phyloP scores from a whole-genome alignment of 441 rosid species.

The Jatropha podagrica region DNA sequence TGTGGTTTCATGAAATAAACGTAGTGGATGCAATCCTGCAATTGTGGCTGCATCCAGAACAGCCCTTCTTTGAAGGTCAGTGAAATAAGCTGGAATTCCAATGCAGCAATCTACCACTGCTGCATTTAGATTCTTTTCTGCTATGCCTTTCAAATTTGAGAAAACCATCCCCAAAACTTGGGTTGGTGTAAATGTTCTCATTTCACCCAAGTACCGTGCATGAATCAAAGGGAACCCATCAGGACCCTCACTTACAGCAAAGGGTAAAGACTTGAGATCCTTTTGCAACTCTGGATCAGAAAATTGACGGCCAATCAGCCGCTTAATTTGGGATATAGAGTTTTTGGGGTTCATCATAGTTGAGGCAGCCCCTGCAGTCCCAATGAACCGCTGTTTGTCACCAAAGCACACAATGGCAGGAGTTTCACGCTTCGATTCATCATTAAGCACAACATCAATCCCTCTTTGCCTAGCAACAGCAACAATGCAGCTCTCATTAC shows the following conservation, averaged over 20 bases:
- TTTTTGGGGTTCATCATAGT: constrained; percentile 95
- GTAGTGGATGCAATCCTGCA: constrained; percentile 92
- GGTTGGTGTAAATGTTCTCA: constrained; percentile 74
- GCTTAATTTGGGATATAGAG: constrained; percentile 85
- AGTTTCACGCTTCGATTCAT: constrained; percentile 97
- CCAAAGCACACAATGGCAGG: constrained; percentile 97
- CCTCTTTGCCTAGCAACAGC: constrained; percentile 98
- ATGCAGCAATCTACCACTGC: constrained; percentile 96
- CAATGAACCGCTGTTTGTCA: constrained; percentile 93
- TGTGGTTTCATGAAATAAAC: constrained; percentile 83
- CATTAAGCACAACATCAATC: constrained; percentile 94
- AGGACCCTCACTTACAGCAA: constrained; percentile 69
- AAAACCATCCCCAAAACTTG: constrained; percentile 91
- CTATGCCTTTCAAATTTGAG: constrained; percentile 78
- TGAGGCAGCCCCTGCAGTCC: constrained; percentile 99
- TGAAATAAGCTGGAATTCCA: constrained; percentile 93
- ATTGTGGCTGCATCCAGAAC: constrained; percentile 92
- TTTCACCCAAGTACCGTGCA: constrained; percentile 78
- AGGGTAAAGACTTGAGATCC: constrained; percentile 79
- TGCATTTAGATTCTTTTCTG: constrained; percentile 77
- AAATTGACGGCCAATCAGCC: constrained; percentile 76
- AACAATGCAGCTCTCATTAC: constrained; percentile 89
- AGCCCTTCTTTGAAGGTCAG: constrained; percentile 93
- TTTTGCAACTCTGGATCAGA: constrained; percentile 95
- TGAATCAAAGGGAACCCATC: constrained; percentile 91